phyloP scores from a whole-genome alignment of 2,329 filamentous ascomycete species.

The Arthrobotrys pseudoclavata region DNA sequence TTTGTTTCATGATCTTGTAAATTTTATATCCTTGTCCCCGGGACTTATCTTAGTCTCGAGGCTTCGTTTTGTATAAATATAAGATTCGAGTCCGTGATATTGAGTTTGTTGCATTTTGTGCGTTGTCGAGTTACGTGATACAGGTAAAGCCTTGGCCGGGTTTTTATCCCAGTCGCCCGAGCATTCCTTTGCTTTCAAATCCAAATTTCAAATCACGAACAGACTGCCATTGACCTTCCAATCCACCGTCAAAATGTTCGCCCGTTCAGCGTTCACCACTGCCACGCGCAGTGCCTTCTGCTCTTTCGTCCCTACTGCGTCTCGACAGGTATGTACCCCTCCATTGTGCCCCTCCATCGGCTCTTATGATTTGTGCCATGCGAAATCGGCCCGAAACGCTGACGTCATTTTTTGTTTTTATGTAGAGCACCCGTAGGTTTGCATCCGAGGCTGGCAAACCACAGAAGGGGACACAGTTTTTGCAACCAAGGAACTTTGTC shows the following conservation, averaged over 20 bases:
- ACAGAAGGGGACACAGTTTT: conserved; percentile 51
- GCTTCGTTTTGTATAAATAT: neutral
- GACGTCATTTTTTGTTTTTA: conserved; percentile 50
- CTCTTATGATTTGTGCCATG: neutral
- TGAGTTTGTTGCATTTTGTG: conserved; percentile 42
- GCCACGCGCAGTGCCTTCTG: conserved; percentile 47
- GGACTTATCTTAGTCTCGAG: neutral
- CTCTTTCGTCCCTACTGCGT: conserved; percentile 38
- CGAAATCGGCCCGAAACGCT: conserved; percentile 11
- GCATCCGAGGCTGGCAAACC: conserved; percentile 40
- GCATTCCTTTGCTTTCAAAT: conserved; percentile 16
- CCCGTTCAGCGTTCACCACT: conserved; percentile 48
- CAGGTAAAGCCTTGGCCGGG: conserved; percentile 14
- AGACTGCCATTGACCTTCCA: neutral
- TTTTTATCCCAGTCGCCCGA: conserved; percentile 21
- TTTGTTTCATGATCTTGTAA: neutral
- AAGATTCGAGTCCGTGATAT: too few species aligned
- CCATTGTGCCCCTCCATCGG: neutral
- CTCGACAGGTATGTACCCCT: conserved; percentile 33
- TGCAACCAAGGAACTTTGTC: conserved; percentile 67
- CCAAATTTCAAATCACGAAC: conserved; percentile 13
- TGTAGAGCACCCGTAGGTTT: conserved; percentile 45
- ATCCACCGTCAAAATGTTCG: conserved; percentile 49
- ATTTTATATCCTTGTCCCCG: too few species aligned
- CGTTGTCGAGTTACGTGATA: conserved; percentile 55